These are phyloP conservation scores for Iberis amara DNA, from an alignment of 441 rosid genomes.

Conservation along the genomic window DNA sequence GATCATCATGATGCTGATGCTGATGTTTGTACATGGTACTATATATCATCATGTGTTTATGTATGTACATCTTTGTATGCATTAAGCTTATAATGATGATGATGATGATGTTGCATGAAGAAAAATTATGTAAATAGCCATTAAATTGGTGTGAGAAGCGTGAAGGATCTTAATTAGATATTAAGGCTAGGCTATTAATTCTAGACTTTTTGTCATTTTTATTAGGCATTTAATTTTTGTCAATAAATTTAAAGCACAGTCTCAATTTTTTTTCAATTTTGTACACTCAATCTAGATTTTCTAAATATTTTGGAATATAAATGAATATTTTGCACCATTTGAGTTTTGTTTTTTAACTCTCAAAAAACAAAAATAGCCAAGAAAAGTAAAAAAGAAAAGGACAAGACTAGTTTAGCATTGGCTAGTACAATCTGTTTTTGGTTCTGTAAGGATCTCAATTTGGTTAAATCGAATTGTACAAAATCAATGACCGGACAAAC, in stretches of 20 bases:
- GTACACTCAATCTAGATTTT: not conserved
- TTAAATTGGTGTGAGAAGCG: constrained; percentile 17
- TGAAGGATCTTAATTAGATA: not conserved
- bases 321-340: not conserved
- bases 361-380: no score
- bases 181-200: no score
- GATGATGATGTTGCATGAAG: not conserved
- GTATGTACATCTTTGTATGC: constrained; percentile 17
- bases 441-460: constrained; percentile 15
- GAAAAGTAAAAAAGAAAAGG: not conserved
- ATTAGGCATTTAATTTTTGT: no score
- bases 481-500: constrained; percentile 22
- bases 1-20: constrained; percentile 27
- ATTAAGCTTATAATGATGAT: not conserved
- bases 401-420: constrained; percentile 12
- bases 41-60: constrained; percentile 20
- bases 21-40: constrained; percentile 31
- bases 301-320: not conserved
- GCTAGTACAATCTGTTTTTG: constrained; percentile 18
- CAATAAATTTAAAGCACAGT: no score
- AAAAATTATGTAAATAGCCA: not conserved
- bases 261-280: not conserved
- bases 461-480: constrained; percentile 6
- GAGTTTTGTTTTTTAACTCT: not conserved
- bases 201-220: not conserved